Evolutionary conservation across 202 grass and related monocot genomes (phyloP), one percentile per base, ranked within the genome.

Genomic region (Carex arenaria): DNA sequence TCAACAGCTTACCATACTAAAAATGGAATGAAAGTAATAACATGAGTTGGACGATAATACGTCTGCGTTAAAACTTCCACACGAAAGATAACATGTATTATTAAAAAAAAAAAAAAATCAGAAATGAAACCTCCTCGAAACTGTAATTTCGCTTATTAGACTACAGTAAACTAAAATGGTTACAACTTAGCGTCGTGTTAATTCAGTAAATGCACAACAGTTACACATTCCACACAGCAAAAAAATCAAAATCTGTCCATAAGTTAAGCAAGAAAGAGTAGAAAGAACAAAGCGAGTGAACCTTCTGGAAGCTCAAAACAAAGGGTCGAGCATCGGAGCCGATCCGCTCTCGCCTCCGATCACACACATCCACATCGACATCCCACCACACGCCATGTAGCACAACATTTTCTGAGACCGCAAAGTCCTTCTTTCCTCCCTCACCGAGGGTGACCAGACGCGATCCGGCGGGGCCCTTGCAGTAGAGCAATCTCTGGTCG

Each of bases 401-500:
- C 20, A 94, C 84, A 78, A 82, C 64, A 62, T 74, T 84, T 38
- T 40, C 43, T 18, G 86, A 43, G 20, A 90, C 49, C 18, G 79
- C 60, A 61, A 91, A 22, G 85, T 89, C 91, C 81, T 82, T 84
- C 42, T 77, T 84, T 31, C 83, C 85, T 65, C 78, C 80, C 19
- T 89, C 93, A 65, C 94, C 91, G 63, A 88, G 84, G 11, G 56
- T 40, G 28, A 99, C 89, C 64, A 99, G 96, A 71, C 96, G 92
- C 70, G 91, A 81, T 61, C 84, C 88, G 64, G 84, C 91, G 19
- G 86, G 62, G 74, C 93, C 96, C 88, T 94, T 99, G 86, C 96
- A 96, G 85, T 99, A 99, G 68, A 99, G 96, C 45, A 99, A 79
- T 22, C 96, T 88, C 65, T 94, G 90, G 86, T 99, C 96, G 8